Conservation (phyloP, 2,329 filamentous ascomycete species). For the Apiospora rasikravindrae region DNA sequence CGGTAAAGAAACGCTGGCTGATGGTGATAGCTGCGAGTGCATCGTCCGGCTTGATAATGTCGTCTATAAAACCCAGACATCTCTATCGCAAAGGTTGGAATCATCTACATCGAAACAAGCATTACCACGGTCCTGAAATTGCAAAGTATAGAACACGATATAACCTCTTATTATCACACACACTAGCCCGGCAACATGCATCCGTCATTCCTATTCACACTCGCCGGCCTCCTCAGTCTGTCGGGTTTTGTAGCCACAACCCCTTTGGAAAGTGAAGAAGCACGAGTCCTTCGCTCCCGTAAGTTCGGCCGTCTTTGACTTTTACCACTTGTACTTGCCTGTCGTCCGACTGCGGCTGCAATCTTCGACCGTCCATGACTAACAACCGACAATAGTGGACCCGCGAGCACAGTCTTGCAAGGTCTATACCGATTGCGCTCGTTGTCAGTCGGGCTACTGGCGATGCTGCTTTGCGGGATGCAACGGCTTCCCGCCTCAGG, state of each 20-base stretch:
- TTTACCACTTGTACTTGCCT: not conserved
- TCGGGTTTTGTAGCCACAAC: not conserved
- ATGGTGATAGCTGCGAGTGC: not conserved
- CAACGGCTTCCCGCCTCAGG: not conserved
- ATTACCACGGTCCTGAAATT: not conserved
- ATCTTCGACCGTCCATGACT: not conserved
- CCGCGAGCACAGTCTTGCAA: not conserved
- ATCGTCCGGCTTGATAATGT: accelerated
- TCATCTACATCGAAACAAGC: not conserved
- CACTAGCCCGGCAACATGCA: not conserved
- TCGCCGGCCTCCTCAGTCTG: not conserved
- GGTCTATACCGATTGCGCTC: not conserved
- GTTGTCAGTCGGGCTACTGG: not conserved
- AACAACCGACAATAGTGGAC: not conserved
- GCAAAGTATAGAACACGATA: too few species aligned
- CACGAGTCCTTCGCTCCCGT: not conserved
- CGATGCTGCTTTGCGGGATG: not conserved
- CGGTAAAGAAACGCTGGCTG: not conserved
- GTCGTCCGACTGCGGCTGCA: not conserved
- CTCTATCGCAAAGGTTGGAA: not conserved
- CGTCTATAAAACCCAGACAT: not conserved
- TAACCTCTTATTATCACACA: not conserved
- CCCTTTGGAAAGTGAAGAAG: not conserved
- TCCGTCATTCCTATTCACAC: not conserved
- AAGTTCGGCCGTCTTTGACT: not conserved